Percentiles rank a stretch among this genome's conserved stretches.
Conservation (phyloP, 768 basidiomycete species). For the Lepiota brunneoincarnata region DNA sequence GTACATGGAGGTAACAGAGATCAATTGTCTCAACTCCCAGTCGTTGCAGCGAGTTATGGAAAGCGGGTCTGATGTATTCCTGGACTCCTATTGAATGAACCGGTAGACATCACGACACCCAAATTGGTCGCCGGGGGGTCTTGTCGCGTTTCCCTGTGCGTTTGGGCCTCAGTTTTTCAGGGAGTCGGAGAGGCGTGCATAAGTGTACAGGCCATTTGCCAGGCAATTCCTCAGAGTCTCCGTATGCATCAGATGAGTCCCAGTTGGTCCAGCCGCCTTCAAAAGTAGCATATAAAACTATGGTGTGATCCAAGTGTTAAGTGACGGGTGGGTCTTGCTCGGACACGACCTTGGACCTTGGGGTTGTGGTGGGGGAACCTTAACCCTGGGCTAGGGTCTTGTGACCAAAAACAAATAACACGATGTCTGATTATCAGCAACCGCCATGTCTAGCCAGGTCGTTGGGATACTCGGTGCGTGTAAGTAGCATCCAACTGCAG, state of each 20-base stretch:
- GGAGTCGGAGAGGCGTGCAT: not conserved
- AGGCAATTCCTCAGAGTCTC: slow-evolving; percentile 39
- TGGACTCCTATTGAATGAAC: slow-evolving; percentile 24
- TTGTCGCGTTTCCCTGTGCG: slow-evolving; percentile 45
- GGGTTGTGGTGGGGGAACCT: not conserved
- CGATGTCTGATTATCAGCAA: not conserved
- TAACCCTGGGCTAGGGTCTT: slow-evolving; percentile 5
- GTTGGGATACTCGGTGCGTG: slow-evolving; percentile 54
- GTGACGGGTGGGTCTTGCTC: not conserved
- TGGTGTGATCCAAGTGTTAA: not conserved
- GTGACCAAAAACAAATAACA: not conserved
- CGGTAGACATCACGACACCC: slow-evolving; percentile 17
- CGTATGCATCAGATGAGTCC: slow-evolving; percentile 49
- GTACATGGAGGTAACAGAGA: slow-evolving; percentile 44
- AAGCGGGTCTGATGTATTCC: slow-evolving; percentile 33
- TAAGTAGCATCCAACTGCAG: slow-evolving; percentile 22
- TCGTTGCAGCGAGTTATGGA: slow-evolving; percentile 37
- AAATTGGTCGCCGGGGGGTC: slow-evolving; percentile 60
- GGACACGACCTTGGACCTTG: no score
- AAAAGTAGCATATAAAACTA: slow-evolving; percentile 41
- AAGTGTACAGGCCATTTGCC: slow-evolving; percentile 37
- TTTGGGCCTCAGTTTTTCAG: slow-evolving; percentile 36
- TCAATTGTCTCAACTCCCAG: slow-evolving; percentile 42
- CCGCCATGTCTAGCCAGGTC: slow-evolving; percentile 40
- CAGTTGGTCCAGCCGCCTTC: slow-evolving; percentile 42